These are phyloP conservation scores for Colletotrichum lindemuthianum DNA, from an alignment of 2,329 filamentous ascomycete genomes.

Conservation along the genomic window DNA sequence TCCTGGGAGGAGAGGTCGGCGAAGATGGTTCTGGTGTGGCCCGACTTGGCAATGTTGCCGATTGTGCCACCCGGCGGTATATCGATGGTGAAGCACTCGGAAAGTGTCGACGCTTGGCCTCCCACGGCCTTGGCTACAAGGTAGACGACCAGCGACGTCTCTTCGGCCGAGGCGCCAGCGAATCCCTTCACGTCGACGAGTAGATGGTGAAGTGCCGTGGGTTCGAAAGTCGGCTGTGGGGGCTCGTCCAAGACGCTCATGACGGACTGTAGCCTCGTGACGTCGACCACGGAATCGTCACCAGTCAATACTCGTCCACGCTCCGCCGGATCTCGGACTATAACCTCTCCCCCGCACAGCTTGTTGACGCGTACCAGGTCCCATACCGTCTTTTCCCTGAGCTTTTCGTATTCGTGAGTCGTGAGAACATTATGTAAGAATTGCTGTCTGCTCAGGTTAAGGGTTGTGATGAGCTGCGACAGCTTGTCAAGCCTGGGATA, in stretches of 20 bases:
- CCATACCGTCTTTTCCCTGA: conserved; percentile 95
- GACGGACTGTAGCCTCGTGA: conserved; percentile 90
- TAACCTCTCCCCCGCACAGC: conserved; percentile 90
- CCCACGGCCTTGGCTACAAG: conserved; percentile 78
- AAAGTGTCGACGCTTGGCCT: conserved; percentile 73
- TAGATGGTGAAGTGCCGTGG: conserved; percentile 80
- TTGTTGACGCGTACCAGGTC: conserved; percentile 95
- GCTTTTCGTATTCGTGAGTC: conserved; percentile 78
- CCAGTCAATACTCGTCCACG: conserved; percentile 88
- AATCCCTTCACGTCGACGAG: conserved; percentile 87
- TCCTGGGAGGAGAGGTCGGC: conserved; percentile 85
- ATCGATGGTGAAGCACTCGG: conserved; percentile 84
- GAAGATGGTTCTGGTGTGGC: conserved; percentile 85
- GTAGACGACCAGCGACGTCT: conserved; percentile 80
- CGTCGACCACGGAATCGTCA: conserved; percentile 91
- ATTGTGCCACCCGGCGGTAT: conserved; percentile 79
- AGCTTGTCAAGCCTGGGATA: conserved; percentile 86
- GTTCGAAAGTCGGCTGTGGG: conserved; percentile 74
- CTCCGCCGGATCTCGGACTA: conserved; percentile 88
- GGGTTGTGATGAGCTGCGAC: conserved; percentile 79
- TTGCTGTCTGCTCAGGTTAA: conserved; percentile 88
- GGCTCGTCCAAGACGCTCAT: conserved; percentile 93
- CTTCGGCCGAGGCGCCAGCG: conserved; percentile 78
- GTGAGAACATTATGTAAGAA: conserved; percentile 95
- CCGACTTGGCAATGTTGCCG: conserved; percentile 69